A percentile compares a stretch with the other conserved stretches of the same genome.
Evolutionary conservation across 1,284 basidiomycete species (phyloP).

Genomic region (Leccinum olivaceoglutinosum): DNA sequence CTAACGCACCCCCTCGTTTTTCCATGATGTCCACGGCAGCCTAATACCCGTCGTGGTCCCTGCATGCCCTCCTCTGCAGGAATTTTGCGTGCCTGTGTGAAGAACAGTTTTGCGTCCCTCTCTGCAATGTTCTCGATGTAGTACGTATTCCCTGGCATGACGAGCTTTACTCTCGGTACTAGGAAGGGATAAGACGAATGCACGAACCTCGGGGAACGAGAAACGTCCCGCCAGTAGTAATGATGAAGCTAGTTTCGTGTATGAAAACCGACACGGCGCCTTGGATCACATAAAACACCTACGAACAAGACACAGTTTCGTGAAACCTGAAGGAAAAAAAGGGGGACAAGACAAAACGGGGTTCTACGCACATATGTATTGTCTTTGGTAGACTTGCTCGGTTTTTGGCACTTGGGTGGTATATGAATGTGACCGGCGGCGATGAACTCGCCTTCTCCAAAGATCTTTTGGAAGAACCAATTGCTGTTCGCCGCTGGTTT

Average conservation of each 20-base stretch:
- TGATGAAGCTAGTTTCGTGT: conserved; percentile 71
- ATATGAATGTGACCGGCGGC: conserved; percentile 87
- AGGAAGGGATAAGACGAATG: neutral
- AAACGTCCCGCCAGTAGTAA: conserved; percentile 84
- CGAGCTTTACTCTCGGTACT: neutral
- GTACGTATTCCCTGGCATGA: conserved; percentile 76
- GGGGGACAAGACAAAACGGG: neutral
- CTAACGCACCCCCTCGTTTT: neutral
- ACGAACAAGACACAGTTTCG: conserved; percentile 3
- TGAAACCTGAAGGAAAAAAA: neutral
- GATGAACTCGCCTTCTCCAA: conserved; percentile 87
- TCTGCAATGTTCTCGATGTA: conserved; percentile 83
- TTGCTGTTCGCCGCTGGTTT: conserved; percentile 52
- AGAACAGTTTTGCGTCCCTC: conserved; percentile 82
- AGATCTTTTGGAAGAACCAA: conserved; percentile 92
- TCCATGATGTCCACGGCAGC: conserved; percentile 17
- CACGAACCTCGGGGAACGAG: conserved; percentile 81
- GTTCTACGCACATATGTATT: conserved; percentile 82
- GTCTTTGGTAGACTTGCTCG: conserved; percentile 85
- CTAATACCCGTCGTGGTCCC: neutral
- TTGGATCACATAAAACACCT: conserved; percentile 87
- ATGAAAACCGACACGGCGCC: conserved; percentile 86
- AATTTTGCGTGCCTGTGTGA: conserved; percentile 83
- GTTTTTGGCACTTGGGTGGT: conserved; percentile 75
- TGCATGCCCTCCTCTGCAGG: too few relatives aligned